Conservation (phyloP, 441 rosid genomes). For the Adansonia gregorii region DNA sequence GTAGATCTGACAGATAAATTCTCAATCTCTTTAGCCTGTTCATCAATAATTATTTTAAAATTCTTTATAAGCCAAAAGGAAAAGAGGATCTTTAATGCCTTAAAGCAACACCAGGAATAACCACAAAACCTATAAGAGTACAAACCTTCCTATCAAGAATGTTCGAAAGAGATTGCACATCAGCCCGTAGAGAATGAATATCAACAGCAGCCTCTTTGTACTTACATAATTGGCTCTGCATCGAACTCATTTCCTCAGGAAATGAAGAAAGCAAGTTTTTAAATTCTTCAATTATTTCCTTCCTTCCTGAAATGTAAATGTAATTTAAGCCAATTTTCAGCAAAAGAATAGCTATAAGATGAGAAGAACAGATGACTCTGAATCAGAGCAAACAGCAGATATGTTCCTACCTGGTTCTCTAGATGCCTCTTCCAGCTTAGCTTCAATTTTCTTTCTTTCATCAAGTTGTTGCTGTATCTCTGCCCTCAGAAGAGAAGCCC, state of each 20-base stretch:
- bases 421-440: conserved; percentile 67
- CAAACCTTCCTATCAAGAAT: conserved; percentile 82
- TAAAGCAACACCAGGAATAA: conserved; percentile 31
- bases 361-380: background rate
- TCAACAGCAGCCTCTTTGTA: conserved; percentile 80
- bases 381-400: conserved; percentile 33
- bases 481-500: conserved; percentile 58
- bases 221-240: conserved; percentile 78
- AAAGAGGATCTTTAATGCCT: conserved; percentile 31
- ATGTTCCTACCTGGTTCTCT: conserved; percentile 71
- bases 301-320: conserved; percentile 70
- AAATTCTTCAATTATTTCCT: conserved; percentile 79
- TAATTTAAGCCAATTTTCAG: conserved; percentile 34
- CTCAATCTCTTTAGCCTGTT: conserved; percentile 76
- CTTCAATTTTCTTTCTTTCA: conserved; percentile 59
- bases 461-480: conserved; percentile 76
- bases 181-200: conserved; percentile 83
- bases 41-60: conserved; percentile 23
- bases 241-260: conserved; percentile 82
- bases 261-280: conserved; percentile 84
- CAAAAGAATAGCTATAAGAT: conserved; percentile 1
- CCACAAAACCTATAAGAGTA: conserved; percentile 8
- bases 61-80: conserved; percentile 10
- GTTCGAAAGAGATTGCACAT: conserved; percentile 73
- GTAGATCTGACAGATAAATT: conserved; percentile 57